Evolutionary conservation across 805 yeast genomes (phyloP).

Genomic region (Teunomyces cretensis): DNA sequence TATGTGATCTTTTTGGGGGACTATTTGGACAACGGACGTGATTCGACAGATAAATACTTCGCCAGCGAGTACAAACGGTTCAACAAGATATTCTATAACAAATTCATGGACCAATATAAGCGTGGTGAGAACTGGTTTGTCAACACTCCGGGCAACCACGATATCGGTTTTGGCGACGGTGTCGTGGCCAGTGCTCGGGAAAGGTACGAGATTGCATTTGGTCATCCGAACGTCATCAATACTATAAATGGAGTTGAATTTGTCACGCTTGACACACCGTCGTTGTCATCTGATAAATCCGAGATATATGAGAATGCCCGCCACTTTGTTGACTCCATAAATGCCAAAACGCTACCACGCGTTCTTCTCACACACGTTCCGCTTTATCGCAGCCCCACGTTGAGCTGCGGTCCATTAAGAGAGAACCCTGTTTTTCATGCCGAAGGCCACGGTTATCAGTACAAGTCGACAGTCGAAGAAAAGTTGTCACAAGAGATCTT

Average conservation of each 20-base stretch:
- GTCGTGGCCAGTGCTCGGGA: slow-evolving; percentile 22
- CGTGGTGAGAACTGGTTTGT: slow-evolving; percentile 25
- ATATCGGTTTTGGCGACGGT: slow-evolving; percentile 26
- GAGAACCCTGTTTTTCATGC: slow-evolving; percentile 14
- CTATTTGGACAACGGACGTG: slow-evolving; percentile 43
- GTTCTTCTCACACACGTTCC: slow-evolving; percentile 27
- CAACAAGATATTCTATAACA: slow-evolving; percentile 27
- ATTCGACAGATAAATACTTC: slow-evolving; percentile 31
- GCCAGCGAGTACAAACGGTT: slow-evolving; percentile 29
- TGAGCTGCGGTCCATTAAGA: slow-evolving; percentile 21
- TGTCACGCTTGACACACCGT: slow-evolving; percentile 20
- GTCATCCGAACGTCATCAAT: slow-evolving; percentile 26
- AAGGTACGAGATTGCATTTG: slow-evolving; percentile 33
- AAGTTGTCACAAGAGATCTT: slow-evolving; percentile 16
- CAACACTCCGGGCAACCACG: slow-evolving; percentile 32
- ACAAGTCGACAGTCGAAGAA: slow-evolving; percentile 21
- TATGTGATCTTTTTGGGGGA: slow-evolving; percentile 43
- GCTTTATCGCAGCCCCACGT: slow-evolving; percentile 17
- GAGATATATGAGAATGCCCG: slow-evolving; percentile 12
- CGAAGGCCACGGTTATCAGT: slow-evolving; percentile 22
- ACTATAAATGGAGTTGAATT: slow-evolving; percentile 33
- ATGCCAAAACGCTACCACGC: slow-evolving; percentile 13
- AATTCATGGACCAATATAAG: slow-evolving; percentile 11
- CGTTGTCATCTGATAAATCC: slow-evolving; percentile 14
- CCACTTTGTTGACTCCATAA: slow-evolving; percentile 12